Conservation (phyloP, 768 basidiomycete genomes). For the Suillus paluster region DNA sequence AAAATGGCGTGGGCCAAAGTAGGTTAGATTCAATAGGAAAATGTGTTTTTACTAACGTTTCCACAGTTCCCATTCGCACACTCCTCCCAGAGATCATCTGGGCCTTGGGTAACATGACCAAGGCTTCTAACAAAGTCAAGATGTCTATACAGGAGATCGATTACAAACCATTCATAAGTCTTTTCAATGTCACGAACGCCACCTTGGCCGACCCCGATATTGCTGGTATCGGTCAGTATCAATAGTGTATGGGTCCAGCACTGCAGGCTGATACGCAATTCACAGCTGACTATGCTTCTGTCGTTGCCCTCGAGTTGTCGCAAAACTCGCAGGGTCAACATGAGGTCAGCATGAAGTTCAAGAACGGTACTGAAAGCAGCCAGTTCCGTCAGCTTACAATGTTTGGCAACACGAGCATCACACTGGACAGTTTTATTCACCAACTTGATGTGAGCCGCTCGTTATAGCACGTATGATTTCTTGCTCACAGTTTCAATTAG, state of each 20-base stretch:
- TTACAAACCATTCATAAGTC: slow-evolving; percentile 84
- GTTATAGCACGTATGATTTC: neutral
- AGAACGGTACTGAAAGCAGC: slow-evolving; percentile 62
- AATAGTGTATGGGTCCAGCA: neutral
- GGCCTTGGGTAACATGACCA: slow-evolving; percentile 74
- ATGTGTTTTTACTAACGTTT: neutral
- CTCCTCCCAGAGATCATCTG: slow-evolving; percentile 67
- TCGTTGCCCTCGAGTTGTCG: slow-evolving; percentile 68
- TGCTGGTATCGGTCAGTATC: slow-evolving; percentile 60
- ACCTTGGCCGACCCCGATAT: slow-evolving; percentile 56
- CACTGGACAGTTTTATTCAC: neutral
- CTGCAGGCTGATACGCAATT: neutral
- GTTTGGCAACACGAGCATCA: slow-evolving; percentile 46
- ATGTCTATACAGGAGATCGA: slow-evolving; percentile 73
- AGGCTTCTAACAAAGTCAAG: slow-evolving; percentile 71
- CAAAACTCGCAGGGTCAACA: slow-evolving; percentile 67
- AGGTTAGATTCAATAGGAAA: slow-evolving; percentile 28
- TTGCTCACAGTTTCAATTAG: slow-evolving; percentile 3
- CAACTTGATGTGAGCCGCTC: slow-evolving; percentile 10
- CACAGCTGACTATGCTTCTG: slow-evolving; percentile 68
- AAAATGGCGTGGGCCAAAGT: slow-evolving; percentile 74
- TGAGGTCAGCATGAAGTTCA: slow-evolving; percentile 77
- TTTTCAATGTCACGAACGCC: slow-evolving; percentile 74
- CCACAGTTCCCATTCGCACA: slow-evolving; percentile 73
- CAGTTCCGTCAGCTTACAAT: slow-evolving; percentile 64